Evolutionary conservation across 1,284 basidiomycete species (phyloP), one percentile per base, ranked within the genome.

Genomic region (Cutaneotrichosporon daszewskae): DNA sequence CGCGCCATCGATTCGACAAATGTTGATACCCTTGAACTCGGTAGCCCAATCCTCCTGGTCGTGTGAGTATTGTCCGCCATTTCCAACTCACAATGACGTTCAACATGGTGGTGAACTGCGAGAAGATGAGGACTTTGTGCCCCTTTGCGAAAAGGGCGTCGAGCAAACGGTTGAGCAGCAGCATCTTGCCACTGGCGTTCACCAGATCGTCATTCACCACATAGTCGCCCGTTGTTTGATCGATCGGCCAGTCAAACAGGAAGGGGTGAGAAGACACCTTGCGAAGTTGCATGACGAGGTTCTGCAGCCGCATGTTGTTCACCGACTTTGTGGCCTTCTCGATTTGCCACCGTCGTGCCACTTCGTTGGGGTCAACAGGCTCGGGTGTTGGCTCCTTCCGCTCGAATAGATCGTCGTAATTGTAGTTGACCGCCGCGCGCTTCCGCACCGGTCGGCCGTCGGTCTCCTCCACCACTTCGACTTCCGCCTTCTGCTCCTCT

Each of bases 91-190:
- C 86, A 47, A 97, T 86, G 53, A 97, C 87, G 64, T 98, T 86
- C 40, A 97, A 74, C 89, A 96, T 91, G 1, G 85, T 91, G 33
- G 85, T 92, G 69, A 98, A 95, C 72, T 96, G 91, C 45, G 85
- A 74, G 72, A 98, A 98, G 25, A 97, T 69, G 23, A 98, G 74
- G 0, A 96, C 92, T 67, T 92, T 94, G 72, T 96, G 92, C 6
- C 79, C 80, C 11, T 81, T 73, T 18, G 74, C 75, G 69, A 95
- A 89, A n/a, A 98, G 72, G 43, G 83, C 88, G 32, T 82, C 81
- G 2, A 98, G 76, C 12, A 98, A 72, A 11, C 90, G 82, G 55
- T 96, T 87, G 0, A 97, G 79, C 17, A 97, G 75, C 75, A 96
- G 84, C 91, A 98, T 95, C 76, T 98, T 98, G 16, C 94, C 94